Conservation (phyloP, 768 basidiomycete genomes). For the Tremella fuciformis region DNA sequence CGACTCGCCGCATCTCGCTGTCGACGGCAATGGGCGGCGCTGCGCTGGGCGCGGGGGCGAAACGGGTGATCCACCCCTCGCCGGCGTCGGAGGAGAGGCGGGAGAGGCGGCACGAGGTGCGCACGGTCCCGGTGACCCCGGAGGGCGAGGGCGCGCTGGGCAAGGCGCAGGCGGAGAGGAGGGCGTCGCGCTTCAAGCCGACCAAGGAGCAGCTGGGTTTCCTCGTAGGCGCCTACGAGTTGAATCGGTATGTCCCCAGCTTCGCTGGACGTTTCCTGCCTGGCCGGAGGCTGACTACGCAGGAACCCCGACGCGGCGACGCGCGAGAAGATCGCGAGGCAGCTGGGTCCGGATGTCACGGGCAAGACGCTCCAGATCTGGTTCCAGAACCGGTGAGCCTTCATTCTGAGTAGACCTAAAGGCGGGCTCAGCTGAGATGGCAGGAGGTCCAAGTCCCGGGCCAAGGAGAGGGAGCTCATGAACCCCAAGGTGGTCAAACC, state of each 20-base stretch:
- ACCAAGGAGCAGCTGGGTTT: slow-evolving; percentile 42
- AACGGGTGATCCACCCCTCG: not conserved
- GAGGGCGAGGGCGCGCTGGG: not conserved
- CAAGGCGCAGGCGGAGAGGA: slow-evolving; percentile 15
- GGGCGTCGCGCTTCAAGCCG: slow-evolving; percentile 40
- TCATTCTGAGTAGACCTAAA: not conserved
- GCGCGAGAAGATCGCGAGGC: slow-evolving; percentile 29
- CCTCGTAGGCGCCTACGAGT: slow-evolving; percentile 34
- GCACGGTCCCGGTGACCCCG: not conserved
- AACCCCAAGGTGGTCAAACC: not conserved
- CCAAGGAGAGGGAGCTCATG: slow-evolving; percentile 33
- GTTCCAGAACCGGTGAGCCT: slow-evolving; percentile 44
- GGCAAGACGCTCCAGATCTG: slow-evolving; percentile 46
- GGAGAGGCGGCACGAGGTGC: not conserved
- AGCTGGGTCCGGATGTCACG: slow-evolving; percentile 29
- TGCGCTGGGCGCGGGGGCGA: not conserved
- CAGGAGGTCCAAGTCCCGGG: slow-evolving; percentile 39
- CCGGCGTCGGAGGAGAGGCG: not conserved
- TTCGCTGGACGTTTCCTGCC: not conserved
- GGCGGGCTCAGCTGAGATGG: not conserved
- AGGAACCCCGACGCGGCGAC: slow-evolving; percentile 40
- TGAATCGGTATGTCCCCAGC: slow-evolving; percentile 35
- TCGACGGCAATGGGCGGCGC: not conserved
- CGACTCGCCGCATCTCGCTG: not conserved
- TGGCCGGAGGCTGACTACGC: not conserved